A percentile compares a stretch with the other conserved stretches of the same genome.
Conservation (phyloP, 2,329 filamentous ascomycete genomes). For the Esteya vermicola region DNA sequence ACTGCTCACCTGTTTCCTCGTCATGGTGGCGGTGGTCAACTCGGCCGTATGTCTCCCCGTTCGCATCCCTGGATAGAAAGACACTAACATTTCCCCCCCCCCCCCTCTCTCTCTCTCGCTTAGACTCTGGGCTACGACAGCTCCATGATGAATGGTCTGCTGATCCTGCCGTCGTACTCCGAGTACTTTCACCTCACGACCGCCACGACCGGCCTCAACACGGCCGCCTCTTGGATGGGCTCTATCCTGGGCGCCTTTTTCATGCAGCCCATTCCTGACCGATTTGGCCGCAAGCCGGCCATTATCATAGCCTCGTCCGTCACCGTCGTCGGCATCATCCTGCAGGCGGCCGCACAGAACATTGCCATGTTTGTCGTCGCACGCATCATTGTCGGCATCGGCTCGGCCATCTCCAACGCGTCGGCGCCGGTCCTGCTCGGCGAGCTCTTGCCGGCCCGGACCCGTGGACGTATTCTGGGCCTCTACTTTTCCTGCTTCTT, state of each 20-base stretch:
- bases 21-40: no score
- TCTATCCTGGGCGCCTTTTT: conserved; percentile 5
- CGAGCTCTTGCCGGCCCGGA: conserved; percentile 4
- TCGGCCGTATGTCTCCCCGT: no score
- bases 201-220: conserved; percentile 17
- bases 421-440: conserved; percentile 3
- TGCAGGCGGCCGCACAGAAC: conserved; percentile 13
- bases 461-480: conserved; percentile 21
- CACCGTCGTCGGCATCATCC: conserved; percentile 10
- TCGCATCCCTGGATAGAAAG: no score
- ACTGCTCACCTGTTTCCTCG: no score
- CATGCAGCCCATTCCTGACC: conserved; percentile 9
- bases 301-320: conserved; percentile 5
- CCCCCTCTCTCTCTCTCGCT: no score
- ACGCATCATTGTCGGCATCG: conserved; percentile 19
- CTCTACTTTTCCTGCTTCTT: conserved; percentile 26
- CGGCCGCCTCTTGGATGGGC: conserved; percentile 13
- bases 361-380: conserved; percentile 15
- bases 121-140: conserved; percentile 14
- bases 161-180: conserved; percentile 18
- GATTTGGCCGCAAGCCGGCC: conserved; percentile 11
- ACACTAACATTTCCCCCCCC: no score
- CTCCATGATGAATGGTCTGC: conserved; percentile 18
- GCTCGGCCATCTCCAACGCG: conserved; percentile 19
- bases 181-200: conserved; percentile 18